A percentile compares a stretch with the other conserved stretches of the same genome.
phyloP scores from a whole-genome alignment of 2,329 filamentous ascomycete species.

The Kalmusia sp. region DNA sequence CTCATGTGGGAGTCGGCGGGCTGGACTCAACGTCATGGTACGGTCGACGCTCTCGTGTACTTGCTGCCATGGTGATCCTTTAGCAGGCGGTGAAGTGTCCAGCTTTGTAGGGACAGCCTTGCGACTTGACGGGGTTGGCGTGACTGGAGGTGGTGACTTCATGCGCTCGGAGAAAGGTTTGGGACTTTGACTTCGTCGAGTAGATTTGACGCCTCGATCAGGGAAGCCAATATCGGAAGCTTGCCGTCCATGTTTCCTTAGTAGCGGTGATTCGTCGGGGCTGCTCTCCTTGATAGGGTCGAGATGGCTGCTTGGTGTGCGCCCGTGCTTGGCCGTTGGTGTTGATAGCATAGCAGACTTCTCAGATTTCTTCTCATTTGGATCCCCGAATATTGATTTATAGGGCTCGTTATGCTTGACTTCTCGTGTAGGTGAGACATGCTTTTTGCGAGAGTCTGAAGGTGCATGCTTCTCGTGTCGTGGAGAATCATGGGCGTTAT shows the following conservation, averaged over 20 bases:
- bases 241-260: constrained; percentile 50
- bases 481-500: constrained; percentile 14
- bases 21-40: constrained; percentile 44
- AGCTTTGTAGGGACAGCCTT: constrained; percentile 35
- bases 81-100: constrained; percentile 28
- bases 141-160: constrained; percentile 38
- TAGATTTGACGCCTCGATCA: constrained; percentile 52
- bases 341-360: constrained; percentile 25
- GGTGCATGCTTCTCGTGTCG: constrained; percentile 12
- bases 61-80: constrained; percentile 50
- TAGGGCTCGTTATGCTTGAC: constrained; percentile 28
- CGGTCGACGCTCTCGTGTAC: constrained; percentile 55
- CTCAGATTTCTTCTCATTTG: constrained; percentile 32
- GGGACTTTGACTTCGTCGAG: constrained; percentile 36
- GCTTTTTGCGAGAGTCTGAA: constrained; percentile 8
- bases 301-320: constrained; percentile 48
- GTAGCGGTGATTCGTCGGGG: constrained; percentile 50
- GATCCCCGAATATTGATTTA: constrained; percentile 44
- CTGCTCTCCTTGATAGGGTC: constrained; percentile 61
- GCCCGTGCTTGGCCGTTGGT: constrained; percentile 31
- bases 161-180: constrained; percentile 45
- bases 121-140: constrained; percentile 37
- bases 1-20: constrained; percentile 41
- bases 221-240: constrained; percentile 51
- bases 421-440: constrained; percentile 19